phyloP scores from a whole-genome alignment of 1,139 yeast species.

The Blastobotrys capitulatus region DNA sequence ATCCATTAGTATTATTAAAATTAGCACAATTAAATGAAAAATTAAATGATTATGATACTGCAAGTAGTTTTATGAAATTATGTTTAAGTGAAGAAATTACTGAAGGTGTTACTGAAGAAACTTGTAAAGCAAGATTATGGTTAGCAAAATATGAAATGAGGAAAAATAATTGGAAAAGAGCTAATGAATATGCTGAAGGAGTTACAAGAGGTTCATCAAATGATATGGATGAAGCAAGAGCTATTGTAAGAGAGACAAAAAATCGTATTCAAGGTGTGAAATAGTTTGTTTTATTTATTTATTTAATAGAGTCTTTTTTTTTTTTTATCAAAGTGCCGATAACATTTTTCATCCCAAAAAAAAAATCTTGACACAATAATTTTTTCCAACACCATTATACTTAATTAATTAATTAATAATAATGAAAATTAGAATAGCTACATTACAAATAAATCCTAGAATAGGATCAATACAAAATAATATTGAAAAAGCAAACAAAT shows the following conservation, averaged over 20 bases:
- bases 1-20: slow-evolving; percentile 53
- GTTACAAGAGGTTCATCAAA: slow-evolving; percentile 73
- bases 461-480: slow-evolving; percentile 58
- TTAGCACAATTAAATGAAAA: slow-evolving; percentile 66
- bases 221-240: slow-evolving; percentile 84
- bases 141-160: slow-evolving; percentile 65
- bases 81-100: slow-evolving; percentile 64
- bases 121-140: slow-evolving; percentile 83
- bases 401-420: no score
- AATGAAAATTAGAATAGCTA: slow-evolving; percentile 44
- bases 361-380: no score
- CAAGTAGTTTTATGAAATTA: slow-evolving; percentile 61
- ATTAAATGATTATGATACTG: slow-evolving; percentile 46
- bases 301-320: not conserved
- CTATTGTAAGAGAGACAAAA: slow-evolving; percentile 60
- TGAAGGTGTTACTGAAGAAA: slow-evolving; percentile 62
- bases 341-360: no score
- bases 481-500: slow-evolving; percentile 41
- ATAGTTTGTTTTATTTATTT: no score
- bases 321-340: no score
- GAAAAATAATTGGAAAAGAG: slow-evolving; percentile 54
- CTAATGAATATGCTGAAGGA: slow-evolving; percentile 69
- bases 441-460: slow-evolving; percentile 62
- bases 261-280: slow-evolving; percentile 9
- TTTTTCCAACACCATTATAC: no score